Percentiles rank a stretch among this genome's conserved stretches.
phyloP scores from a whole-genome alignment of 108 stramenopile species.

The Fragilariopsis cylindrus region DNA sequence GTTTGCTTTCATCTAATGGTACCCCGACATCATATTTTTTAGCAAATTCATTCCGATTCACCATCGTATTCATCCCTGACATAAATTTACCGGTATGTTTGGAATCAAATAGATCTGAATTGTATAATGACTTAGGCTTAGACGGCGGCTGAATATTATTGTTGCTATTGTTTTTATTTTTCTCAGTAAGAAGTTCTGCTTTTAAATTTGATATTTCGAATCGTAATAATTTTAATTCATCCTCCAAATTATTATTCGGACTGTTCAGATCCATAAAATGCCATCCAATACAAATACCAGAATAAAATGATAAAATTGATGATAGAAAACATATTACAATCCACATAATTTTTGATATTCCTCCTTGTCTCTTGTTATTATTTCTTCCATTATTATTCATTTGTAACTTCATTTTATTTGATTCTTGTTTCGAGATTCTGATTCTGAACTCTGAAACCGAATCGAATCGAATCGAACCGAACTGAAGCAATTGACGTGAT shows the following conservation, averaged over 20 bases:
- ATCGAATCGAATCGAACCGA: too few species aligned
- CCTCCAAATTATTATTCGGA: not conserved
- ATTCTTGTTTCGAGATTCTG: too few species aligned
- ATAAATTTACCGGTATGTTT: constrained; percentile 6
- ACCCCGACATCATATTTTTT: constrained; percentile 26
- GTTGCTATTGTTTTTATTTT: not conserved
- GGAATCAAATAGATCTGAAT: not conserved
- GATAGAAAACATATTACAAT: not conserved
- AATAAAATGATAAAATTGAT: not conserved
- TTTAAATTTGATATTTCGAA: not conserved
- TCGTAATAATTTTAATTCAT: not conserved
- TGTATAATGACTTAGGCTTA: not conserved
- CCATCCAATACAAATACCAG: constrained; percentile 1
- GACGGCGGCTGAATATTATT: too few species aligned
- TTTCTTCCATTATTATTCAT: too few species aligned
- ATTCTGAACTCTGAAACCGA: too few species aligned
- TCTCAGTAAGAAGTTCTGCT: not conserved
- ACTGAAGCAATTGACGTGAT: too few species aligned
- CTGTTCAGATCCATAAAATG: not conserved
- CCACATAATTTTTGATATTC: not conserved
- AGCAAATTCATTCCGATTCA: constrained; percentile 30
- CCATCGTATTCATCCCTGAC: not conserved
- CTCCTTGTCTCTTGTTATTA: too few species aligned
- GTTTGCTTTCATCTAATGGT: constrained; percentile 28
- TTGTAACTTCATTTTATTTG: too few species aligned